These are phyloP conservation scores for Colletotrichum salicis DNA, from an alignment of 2,329 filamentous ascomycete genomes.

Conservation along the genomic window DNA sequence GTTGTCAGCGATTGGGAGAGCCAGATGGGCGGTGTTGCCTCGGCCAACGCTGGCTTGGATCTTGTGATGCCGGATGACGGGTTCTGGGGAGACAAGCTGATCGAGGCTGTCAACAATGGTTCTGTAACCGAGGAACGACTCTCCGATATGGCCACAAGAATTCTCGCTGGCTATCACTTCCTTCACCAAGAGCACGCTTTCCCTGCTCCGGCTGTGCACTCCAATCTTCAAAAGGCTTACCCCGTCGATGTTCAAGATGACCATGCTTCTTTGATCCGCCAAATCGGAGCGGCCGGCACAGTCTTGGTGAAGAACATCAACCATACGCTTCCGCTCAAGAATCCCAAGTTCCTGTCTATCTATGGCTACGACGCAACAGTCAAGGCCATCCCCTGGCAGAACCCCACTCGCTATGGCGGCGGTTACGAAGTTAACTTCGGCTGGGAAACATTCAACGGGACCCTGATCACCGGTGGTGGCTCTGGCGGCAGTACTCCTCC, in stretches of 20 bases:
- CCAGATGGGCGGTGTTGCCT: constrained; percentile 71
- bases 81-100: constrained; percentile 65
- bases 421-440: constrained; percentile 47
- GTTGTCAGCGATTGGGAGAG: constrained; percentile 73
- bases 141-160: constrained; percentile 68
- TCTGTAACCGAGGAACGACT: constrained; percentile 65
- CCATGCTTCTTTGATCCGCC: constrained; percentile 19
- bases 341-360: constrained; percentile 63
- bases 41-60: constrained; percentile 74
- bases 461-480: constrained; percentile 47
- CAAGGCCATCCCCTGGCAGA: constrained; percentile 37
- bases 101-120: constrained; percentile 68
- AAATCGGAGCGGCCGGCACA: constrained; percentile 65
- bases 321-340: constrained; percentile 70
- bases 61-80: constrained; percentile 71
- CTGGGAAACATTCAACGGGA: constrained; percentile 58
- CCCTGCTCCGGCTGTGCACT: constrained; percentile 65
- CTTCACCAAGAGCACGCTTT: constrained; percentile 60
- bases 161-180: constrained; percentile 69
- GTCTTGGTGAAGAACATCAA: constrained; percentile 81
- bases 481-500: constrained; percentile 41
- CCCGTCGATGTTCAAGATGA: constrained; percentile 44
- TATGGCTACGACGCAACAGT: constrained; percentile 73
- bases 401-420: constrained; percentile 48
- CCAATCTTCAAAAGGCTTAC: constrained; percentile 62